Base-by-base conservation (phyloP, 345 rosid species). In the Hibiscus tridactylites region DNA sequence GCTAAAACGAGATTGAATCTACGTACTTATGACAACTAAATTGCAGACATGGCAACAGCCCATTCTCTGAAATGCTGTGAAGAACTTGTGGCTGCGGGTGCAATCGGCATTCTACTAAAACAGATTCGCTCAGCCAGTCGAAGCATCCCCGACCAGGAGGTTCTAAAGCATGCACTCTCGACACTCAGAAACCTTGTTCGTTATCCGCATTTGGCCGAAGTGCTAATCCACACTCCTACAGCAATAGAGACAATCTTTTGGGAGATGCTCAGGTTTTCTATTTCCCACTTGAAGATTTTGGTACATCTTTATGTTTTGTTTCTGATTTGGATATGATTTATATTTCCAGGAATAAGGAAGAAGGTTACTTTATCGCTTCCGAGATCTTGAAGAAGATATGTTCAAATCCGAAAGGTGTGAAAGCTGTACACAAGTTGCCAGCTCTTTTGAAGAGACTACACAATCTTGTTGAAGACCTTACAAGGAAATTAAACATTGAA, bases 121-220 rank as follows among this genome's bases (percentile, higher is more conserved):
- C 79, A 84, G 65, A 90, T 94, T 44, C 83, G 86, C 39, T 83
- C 92, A 16, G 87, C 88, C 81, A 91, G 85, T 65, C 85, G 89
- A 85, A 94, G 97, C 83, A 84, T 94, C 57, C 98, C 97, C 56
- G 97, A 94, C 73, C 98, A 88, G 75, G 84, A 90, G 83, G 87
- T 94, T 65, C 77, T 89, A 71, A 94, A 85, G 83, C 92, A 88
- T 70, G 88, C 97, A 1, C 87, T 94, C 9, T 90, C 93, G 12
- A 88, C 95, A 9, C 85, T 94, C 62, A 83, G 86, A 72, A 91
- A 92, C 79, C 89, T 92, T 19, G 81, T 88, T 52, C 84, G 91
- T 2, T 84, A 88, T 62, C 87, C 87, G 6, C 83, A 90, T 72
- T 79, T 94, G 83, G 79, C 82, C 52, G 85, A 88, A 70, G 87